Evolutionary conservation across 2,329 filamentous ascomycete genomes (phyloP).

Genomic region (Verticillium isaacii): DNA sequence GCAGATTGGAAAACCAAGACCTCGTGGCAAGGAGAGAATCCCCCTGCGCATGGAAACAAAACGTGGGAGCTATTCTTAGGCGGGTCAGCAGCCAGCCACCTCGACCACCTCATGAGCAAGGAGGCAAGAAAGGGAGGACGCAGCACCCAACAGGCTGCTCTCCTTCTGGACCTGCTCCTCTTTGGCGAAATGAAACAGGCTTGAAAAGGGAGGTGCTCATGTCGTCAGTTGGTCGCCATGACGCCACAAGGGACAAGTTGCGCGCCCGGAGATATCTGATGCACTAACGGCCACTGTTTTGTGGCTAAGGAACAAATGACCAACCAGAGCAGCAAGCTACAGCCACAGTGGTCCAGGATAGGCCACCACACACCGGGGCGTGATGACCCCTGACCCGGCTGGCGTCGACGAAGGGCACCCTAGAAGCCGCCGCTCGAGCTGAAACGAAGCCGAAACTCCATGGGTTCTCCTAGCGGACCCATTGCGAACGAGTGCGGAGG

Average conservation of each 20-base stretch:
- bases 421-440: neutral
- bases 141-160: neutral
- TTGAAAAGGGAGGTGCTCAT: neutral
- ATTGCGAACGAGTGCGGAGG: slow-evolving; percentile 1
- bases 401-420: neutral
- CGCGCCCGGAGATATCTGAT: neutral
- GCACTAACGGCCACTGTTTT: neutral
- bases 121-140: neutral
- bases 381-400: neutral
- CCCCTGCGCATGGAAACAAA: neutral
- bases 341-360: neutral
- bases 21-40: neutral
- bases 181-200: neutral
- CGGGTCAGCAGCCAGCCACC: neutral
- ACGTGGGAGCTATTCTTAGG: neutral
- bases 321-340: neutral
- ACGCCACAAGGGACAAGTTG: neutral
- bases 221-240: neutral
- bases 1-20: neutral
- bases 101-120: neutral
- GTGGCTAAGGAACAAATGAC: neutral
- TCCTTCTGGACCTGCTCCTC: neutral
- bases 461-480: neutral
- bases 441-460: neutral
- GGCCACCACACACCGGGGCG: neutral